phyloP scores from a whole-genome alignment of 225 moss, liverwort and hornwort genomes.

The Lunularia cruciata region DNA sequence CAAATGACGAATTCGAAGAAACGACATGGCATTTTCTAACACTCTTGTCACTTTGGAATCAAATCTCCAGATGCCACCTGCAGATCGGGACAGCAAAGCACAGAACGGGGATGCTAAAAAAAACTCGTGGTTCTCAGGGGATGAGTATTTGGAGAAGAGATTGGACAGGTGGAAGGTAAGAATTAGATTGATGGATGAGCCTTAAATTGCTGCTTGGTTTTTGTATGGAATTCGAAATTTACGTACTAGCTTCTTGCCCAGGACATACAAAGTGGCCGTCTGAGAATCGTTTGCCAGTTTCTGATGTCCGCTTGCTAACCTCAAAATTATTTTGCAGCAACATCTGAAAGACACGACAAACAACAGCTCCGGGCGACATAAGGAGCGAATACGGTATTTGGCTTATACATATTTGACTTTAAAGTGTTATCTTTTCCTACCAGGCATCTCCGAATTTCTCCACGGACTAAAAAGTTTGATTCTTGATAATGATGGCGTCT shows the following conservation, averaged over 20 bases:
- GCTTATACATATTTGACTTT: not conserved
- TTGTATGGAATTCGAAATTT: too few relatives aligned
- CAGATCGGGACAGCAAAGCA: not conserved
- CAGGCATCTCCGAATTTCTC: too few relatives aligned
- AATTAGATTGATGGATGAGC: not conserved
- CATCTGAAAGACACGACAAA: not conserved
- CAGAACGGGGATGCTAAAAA: not conserved
- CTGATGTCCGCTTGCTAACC: not conserved
- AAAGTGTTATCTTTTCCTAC: not conserved
- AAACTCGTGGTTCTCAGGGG: not conserved
- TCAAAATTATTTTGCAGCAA: not conserved
- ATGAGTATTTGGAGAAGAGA: not conserved
- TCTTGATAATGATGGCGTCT: not conserved
- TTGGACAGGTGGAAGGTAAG: conserved; percentile 5
- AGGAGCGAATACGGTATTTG: not conserved
- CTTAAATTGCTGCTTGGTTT: not conserved
- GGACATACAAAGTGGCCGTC: not conserved
- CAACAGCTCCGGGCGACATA: not conserved
- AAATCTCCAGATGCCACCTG: not conserved
- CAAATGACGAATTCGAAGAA: too few relatives aligned
- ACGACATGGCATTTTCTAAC: too few relatives aligned
- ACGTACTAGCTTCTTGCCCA: not conserved
- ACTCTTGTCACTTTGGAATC: not conserved
- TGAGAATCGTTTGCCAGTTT: not conserved
- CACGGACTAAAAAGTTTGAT: too few relatives aligned